A percentile compares a stretch with the other conserved stretches of the same genome.
These are phyloP conservation scores for Ramichloridium luteum DNA, from an alignment of 2,329 filamentous ascomycete species.

Conservation along the genomic window DNA sequence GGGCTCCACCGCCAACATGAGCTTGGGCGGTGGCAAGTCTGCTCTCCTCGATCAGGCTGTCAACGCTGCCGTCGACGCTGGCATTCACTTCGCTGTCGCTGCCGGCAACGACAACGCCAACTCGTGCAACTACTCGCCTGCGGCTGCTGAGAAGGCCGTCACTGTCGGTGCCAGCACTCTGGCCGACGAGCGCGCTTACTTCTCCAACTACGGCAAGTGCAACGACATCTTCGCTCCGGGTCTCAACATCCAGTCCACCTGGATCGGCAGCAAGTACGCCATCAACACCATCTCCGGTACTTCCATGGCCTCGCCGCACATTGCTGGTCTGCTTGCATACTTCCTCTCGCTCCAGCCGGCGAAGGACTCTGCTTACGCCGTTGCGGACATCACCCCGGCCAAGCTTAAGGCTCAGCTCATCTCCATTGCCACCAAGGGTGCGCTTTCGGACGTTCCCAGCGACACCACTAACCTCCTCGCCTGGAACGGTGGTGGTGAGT, in stretches of 20 bases:
- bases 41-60: slow-evolving; percentile 80
- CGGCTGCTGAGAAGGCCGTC: slow-evolving; percentile 78
- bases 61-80: slow-evolving; percentile 81
- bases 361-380: slow-evolving; percentile 78
- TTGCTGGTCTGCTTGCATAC: slow-evolving; percentile 93
- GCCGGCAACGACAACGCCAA: slow-evolving; percentile 98
- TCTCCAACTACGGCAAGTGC: slow-evolving; percentile 99
- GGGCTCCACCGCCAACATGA: slow-evolving; percentile 99
- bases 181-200: slow-evolving; percentile 93
- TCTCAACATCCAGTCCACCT: slow-evolving; percentile 92
- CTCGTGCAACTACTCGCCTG: slow-evolving; percentile 98
- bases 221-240: slow-evolving; percentile 93
- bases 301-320: slow-evolving; percentile 97
- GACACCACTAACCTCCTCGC: slow-evolving; percentile 91
- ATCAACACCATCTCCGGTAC: slow-evolving; percentile 99
- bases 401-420: slow-evolving; percentile 87
- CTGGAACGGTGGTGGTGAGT: slow-evolving; percentile 94
- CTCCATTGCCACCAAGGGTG: slow-evolving; percentile 64
- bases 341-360: slow-evolving; percentile 91
- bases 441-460: slow-evolving; percentile 67
- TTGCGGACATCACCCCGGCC: slow-evolving; percentile 80
- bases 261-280: slow-evolving; percentile 92
- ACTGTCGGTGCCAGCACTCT: slow-evolving; percentile 93
- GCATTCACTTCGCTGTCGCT: slow-evolving; percentile 94
- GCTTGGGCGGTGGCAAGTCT: slow-evolving; percentile 94